Conservation (phyloP, 495 filamentous ascomycete genomes). For the Aspergillus asperescens region DNA sequence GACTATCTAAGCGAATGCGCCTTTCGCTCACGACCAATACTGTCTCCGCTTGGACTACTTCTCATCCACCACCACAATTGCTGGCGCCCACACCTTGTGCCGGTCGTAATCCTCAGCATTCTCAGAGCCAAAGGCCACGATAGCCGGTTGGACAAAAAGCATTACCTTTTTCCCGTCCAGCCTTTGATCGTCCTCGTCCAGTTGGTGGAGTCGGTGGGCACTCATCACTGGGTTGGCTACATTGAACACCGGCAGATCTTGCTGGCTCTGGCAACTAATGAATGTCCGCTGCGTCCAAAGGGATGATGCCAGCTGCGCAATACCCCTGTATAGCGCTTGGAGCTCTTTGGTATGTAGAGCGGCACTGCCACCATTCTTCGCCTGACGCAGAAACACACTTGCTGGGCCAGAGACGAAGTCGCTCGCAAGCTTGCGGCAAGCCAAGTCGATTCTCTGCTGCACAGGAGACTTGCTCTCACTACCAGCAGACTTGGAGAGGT, state of each 20-base stretch:
- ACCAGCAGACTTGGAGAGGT: background rate
- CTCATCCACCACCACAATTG: slow-evolving; percentile 9
- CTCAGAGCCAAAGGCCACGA: slow-evolving; percentile 13
- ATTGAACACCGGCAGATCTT: background rate
- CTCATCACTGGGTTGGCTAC: background rate
- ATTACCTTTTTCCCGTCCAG: slow-evolving; percentile 7
- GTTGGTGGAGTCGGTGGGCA: slow-evolving; percentile 13
- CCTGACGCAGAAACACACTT: too few species aligned
- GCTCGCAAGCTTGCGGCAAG: too few species aligned
- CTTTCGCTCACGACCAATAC: too few species aligned
- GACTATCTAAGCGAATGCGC: too few species aligned
- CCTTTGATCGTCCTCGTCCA: slow-evolving; percentile 6
- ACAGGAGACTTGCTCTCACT: too few species aligned
- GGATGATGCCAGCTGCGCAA: slow-evolving; percentile 7
- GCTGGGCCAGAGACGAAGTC: too few species aligned
- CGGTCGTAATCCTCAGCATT: slow-evolving; percentile 13
- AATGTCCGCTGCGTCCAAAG: slow-evolving; percentile 12
- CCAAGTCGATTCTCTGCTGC: background rate
- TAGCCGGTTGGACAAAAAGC: slow-evolving; percentile 8
- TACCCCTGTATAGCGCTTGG: background rate
- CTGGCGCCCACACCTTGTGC: slow-evolving; percentile 13
- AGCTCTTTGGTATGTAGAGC: too few species aligned
- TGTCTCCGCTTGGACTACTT: too few species aligned
- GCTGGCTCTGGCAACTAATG: background rate
- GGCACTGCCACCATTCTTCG: too few species aligned